Conservation (phyloP, 768 basidiomycete genomes). For the Sporobolomyces phaffii region DNA sequence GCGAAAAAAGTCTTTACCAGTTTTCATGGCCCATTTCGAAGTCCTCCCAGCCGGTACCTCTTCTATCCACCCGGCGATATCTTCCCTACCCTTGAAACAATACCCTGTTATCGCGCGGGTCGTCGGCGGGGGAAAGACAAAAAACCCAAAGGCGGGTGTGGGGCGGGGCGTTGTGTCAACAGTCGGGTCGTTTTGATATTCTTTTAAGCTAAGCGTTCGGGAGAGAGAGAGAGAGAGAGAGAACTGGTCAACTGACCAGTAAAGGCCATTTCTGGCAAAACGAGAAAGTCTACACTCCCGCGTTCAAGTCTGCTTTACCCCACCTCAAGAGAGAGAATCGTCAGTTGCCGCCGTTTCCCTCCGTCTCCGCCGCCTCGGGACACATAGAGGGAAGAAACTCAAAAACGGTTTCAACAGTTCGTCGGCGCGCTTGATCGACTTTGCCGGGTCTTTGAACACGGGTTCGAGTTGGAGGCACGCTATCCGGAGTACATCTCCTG, state of each 20-base stretch:
- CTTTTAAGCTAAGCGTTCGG: too few species aligned
- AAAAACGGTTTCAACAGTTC: neutral
- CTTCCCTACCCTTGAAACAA: conserved; percentile 32
- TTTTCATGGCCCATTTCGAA: conserved; percentile 32
- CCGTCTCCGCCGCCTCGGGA: too few species aligned
- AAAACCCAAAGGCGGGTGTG: too few species aligned
- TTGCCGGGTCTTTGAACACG: conserved; percentile 14
- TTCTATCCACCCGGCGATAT: conserved; percentile 36
- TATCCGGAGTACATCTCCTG: neutral
- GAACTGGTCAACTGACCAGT: conserved; percentile 3
- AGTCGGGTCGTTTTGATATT: too few species aligned
- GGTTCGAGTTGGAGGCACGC: conserved; percentile 23
- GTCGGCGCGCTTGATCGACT: neutral
- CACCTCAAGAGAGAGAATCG: neutral
- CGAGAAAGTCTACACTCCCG: conserved; percentile 30
- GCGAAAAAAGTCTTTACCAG: conserved; percentile 2
- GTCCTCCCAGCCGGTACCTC: neutral
- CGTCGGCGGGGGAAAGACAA: too few species aligned
- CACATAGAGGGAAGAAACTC: neutral
- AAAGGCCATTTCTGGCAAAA: conserved; percentile 42
- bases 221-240: neutral
- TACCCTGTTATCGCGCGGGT: conserved; percentile 38
- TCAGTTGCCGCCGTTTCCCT: neutral
- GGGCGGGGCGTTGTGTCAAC: too few species aligned
- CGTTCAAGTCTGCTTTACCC: conserved; percentile 11